These are phyloP conservation scores for Flagelloscypha sp. DNA, from an alignment of 768 basidiomycete genomes.

Conservation along the genomic window DNA sequence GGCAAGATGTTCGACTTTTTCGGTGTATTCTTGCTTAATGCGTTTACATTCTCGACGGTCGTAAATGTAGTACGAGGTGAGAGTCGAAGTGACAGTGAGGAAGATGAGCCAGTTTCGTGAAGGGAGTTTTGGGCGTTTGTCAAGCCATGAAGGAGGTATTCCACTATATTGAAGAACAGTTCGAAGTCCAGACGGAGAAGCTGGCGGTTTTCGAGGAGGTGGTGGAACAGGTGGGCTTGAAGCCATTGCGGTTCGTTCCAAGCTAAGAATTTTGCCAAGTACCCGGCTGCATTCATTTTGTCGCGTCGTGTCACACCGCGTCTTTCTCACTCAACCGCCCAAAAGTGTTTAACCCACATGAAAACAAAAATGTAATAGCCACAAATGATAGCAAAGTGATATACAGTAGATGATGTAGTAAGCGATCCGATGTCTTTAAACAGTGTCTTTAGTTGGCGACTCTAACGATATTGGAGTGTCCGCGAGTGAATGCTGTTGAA, in stretches of 20 bases:
- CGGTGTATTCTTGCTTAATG: constrained; percentile 72
- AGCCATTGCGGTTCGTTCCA: neutral
- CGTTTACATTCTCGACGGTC: constrained; percentile 76
- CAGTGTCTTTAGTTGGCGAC: too few relatives aligned
- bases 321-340: too few relatives aligned
- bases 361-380: constrained; percentile 2
- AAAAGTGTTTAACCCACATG: too few relatives aligned
- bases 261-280: constrained; percentile 2
- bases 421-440: too few relatives aligned
- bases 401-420: constrained; percentile 3
- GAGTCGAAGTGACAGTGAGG: constrained; percentile 62
- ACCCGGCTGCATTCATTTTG: too few relatives aligned
- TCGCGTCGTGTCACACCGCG: too few relatives aligned
- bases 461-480: neutral
- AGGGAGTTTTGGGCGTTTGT: constrained; percentile 78
- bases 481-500: constrained; percentile 10
- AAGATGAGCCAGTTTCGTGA: constrained; percentile 95
- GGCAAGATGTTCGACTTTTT: constrained; percentile 70
- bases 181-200: constrained; percentile 27
- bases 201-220: constrained; percentile 12
- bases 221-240: constrained; percentile 2
- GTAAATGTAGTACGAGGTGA: constrained; percentile 71
- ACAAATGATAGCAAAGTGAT: neutral
- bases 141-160: constrained; percentile 62
- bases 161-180: constrained; percentile 36